phyloP scores from a whole-genome alignment of 441 rosid genomes.

The Jatropha podagrica region DNA sequence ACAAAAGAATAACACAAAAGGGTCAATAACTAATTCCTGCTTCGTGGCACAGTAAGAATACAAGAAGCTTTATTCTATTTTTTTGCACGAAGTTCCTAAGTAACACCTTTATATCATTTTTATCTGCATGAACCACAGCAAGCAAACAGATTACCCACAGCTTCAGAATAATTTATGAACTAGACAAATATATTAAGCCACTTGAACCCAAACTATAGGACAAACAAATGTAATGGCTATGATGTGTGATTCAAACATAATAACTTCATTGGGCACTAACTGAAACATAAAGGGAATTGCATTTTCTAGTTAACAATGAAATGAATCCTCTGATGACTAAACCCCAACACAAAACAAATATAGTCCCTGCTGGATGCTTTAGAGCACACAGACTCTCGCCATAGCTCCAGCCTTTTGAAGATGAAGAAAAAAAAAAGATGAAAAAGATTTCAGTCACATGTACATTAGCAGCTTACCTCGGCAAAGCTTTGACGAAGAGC shows the following conservation, averaged over 20 bases:
- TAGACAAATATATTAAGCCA: neutral
- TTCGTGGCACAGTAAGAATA: neutral
- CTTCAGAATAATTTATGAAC: neutral
- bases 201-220: neutral
- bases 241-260: neutral
- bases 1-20: neutral
- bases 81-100: neutral
- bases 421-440: neutral
- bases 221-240: neutral
- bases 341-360: too few species aligned
- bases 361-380: neutral
- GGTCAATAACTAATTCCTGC: neutral
- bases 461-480: constrained; percentile 49
- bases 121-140: neutral
- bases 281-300: neutral
- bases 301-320: neutral
- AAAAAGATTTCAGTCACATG: neutral
- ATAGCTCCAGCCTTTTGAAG: neutral
- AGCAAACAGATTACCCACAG: neutral
- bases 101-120: neutral
- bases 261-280: neutral
- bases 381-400: neutral
- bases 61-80: neutral
- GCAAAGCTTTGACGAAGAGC: constrained; percentile 92
- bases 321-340: neutral